Conservation (phyloP, 1,139 yeast species). For the Yamadazyma jaroonii region DNA sequence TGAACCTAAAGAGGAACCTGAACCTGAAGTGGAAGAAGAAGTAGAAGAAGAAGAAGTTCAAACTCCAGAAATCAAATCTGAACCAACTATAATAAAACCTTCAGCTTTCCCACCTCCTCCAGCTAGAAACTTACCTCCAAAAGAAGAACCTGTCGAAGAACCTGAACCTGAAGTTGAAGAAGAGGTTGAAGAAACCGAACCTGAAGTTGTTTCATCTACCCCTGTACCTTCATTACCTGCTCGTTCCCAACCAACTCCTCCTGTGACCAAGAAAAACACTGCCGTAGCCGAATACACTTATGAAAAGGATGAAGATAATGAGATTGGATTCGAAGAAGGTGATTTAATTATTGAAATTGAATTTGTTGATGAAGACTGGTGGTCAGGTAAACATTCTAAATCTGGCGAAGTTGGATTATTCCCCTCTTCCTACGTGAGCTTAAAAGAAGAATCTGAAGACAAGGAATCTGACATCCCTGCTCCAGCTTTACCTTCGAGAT, state of each 20-base stretch:
- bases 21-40: conserved; percentile 11
- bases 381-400: conserved; percentile 64
- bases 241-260: conserved; percentile 15
- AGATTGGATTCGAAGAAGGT: conserved; percentile 63
- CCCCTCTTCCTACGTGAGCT: conserved; percentile 68
- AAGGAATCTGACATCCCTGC: conserved; percentile 16
- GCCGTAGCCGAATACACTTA: conserved; percentile 70
- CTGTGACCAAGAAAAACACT: conserved; percentile 17
- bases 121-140: conserved; percentile 22
- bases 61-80: conserved; percentile 13
- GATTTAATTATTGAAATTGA: conserved; percentile 65
- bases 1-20: conserved; percentile 9
- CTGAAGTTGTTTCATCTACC: conserved; percentile 14
- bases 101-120: conserved; percentile 19
- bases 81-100: conserved; percentile 15
- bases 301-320: conserved; percentile 74
- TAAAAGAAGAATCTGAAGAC: conserved; percentile 24
- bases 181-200: conserved; percentile 10
- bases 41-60: conserved; percentile 19
- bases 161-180: conserved; percentile 17
- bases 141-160: conserved; percentile 10
- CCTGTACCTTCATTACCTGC: conserved; percentile 12
- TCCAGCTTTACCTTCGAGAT: conserved; percentile 18
- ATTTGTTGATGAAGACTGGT: conserved; percentile 77
- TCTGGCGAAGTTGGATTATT: conserved; percentile 67